phyloP scores from a whole-genome alignment of 2,329 filamentous ascomycete species.

The Fusarium graminum region DNA sequence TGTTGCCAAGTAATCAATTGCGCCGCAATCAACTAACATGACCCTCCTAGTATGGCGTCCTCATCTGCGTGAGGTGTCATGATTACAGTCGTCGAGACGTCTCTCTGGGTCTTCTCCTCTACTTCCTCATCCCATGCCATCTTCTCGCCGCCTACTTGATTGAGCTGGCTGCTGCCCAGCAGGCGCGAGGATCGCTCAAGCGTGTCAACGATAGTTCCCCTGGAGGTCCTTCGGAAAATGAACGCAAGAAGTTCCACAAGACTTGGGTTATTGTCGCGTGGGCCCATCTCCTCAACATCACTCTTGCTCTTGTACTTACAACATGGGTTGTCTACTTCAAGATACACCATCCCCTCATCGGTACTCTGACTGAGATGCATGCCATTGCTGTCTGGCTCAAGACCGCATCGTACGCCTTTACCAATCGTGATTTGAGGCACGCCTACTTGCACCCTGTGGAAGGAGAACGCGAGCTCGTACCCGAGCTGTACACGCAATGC shows the following conservation, averaged over 20 bases:
- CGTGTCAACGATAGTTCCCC: slow-evolving; percentile 64
- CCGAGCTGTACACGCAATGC: slow-evolving; percentile 83
- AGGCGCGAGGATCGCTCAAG: slow-evolving; percentile 77
- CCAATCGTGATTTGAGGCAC: slow-evolving; percentile 93
- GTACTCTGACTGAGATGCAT: slow-evolving; percentile 89
- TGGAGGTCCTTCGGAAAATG: slow-evolving; percentile 65
- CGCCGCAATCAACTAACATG: slow-evolving; percentile 16
- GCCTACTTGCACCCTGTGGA: slow-evolving; percentile 83
- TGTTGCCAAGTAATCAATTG: neutral
- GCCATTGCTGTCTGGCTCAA: slow-evolving; percentile 97
- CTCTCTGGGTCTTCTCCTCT: slow-evolving; percentile 80
- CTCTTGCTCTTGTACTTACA: slow-evolving; percentile 82
- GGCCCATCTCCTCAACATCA: slow-evolving; percentile 86
- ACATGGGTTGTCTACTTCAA: slow-evolving; percentile 90
- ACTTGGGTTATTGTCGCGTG: slow-evolving; percentile 86
- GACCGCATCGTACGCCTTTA: slow-evolving; percentile 94
- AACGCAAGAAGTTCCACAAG: slow-evolving; percentile 74
- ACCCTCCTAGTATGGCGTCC: slow-evolving; percentile 82
- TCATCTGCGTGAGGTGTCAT: slow-evolving; percentile 92
- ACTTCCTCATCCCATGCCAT: slow-evolving; percentile 89
- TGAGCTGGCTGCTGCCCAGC: slow-evolving; percentile 83
- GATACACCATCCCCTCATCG: slow-evolving; percentile 93
- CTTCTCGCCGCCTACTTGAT: slow-evolving; percentile 91
- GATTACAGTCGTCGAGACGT: slow-evolving; percentile 86
- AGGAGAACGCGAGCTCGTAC: slow-evolving; percentile 77